Evolutionary conservation across 2,329 filamentous ascomycete species (phyloP).

Genomic region (Bipolaris zeicola): DNA sequence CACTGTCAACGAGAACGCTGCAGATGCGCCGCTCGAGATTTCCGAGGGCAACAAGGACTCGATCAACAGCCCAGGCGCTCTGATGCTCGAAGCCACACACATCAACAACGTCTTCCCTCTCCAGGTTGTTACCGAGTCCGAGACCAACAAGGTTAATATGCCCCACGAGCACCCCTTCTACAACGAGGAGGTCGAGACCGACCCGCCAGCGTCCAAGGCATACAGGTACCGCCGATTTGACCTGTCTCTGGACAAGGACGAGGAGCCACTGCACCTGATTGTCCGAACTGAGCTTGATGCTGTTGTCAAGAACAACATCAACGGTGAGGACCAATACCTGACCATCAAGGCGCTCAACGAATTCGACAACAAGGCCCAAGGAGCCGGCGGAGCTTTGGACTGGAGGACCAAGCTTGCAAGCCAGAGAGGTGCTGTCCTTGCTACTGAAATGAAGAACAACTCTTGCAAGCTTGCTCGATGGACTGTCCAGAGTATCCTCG

Average conservation of each 20-base stretch:
- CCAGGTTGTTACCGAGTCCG: constrained; percentile 87
- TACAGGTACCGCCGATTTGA: constrained; percentile 99
- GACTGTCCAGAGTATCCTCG: constrained; percentile 96
- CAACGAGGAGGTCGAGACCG: constrained; percentile 88
- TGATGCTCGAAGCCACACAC: constrained; percentile 96
- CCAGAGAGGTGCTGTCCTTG: constrained; percentile 94
- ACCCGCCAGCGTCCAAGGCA: constrained; percentile 91
- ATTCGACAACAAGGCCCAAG: constrained; percentile 97
- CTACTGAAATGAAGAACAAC: constrained; percentile 99
- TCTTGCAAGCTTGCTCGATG: constrained; percentile 97
- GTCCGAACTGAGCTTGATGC: constrained; percentile 96
- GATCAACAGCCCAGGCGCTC: constrained; percentile 90
- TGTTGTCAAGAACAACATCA: constrained; percentile 92
- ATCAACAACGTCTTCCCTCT: constrained; percentile 99
- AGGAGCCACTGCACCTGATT: constrained; percentile 89
- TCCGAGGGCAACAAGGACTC: constrained; percentile 91
- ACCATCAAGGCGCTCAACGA: constrained; percentile 97
- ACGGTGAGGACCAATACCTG: constrained; percentile 87
- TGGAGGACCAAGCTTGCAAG: constrained; percentile 94
- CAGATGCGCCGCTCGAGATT: constrained; percentile 89
- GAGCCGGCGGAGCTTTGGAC: constrained; percentile 91
- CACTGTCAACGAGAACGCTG: constrained; percentile 98
- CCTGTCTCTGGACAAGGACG: constrained; percentile 85
- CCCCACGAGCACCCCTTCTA: constrained; percentile 95
- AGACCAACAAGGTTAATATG: constrained; percentile 80